Evolutionary conservation across 768 basidiomycete species (phyloP), one percentile per base, ranked within the genome.

Genomic region (Tricholoma sp.): DNA sequence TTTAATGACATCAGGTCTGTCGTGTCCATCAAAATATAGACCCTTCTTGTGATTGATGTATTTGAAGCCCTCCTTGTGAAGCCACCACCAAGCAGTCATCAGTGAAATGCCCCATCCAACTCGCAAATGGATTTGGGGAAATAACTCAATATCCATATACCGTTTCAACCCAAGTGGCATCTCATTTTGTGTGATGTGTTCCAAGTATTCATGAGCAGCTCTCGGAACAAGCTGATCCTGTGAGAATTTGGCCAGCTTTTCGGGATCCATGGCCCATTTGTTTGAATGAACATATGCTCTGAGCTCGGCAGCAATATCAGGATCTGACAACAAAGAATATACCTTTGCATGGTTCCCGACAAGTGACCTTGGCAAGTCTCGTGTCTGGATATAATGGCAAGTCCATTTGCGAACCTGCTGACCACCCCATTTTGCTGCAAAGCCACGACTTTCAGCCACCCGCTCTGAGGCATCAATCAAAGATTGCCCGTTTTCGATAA

Each of bases 1-100:
- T 14, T 63, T 45, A 1, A 74, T 67, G 41, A 74, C 70, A 67
- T 76, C 74, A 1, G 66, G 61, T 0, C 67, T 59, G 34, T 74
- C 69, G 45, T 64, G 32, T 34, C 69, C 69, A 63, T 71, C 68
- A 55, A 52, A 69, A 66, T 63, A 67, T 3, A 69, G 50, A 69
- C 31, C 69, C 54, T 74, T 74, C 57, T 72, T 69, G 57, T 69
- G 61, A 21, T 57, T 55, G 2, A 47, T 59, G 43, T 58, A 70
- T 12, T 43, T 19, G 46, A 67, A 72, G 9, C 70, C 71, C 45
- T 72, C 64, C 5, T 19, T 12, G 16, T 27, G 52, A 29, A 71
- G 54, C 54, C 55, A 60, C 5, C 56, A 43, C 6, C 61, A 49
- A 12, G 64, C 63, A 2, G 66, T 68, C 11, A 46, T 31, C 31